phyloP scores from a whole-genome alignment of 768 basidiomycete genomes.

The Strobilomyces confusus region DNA sequence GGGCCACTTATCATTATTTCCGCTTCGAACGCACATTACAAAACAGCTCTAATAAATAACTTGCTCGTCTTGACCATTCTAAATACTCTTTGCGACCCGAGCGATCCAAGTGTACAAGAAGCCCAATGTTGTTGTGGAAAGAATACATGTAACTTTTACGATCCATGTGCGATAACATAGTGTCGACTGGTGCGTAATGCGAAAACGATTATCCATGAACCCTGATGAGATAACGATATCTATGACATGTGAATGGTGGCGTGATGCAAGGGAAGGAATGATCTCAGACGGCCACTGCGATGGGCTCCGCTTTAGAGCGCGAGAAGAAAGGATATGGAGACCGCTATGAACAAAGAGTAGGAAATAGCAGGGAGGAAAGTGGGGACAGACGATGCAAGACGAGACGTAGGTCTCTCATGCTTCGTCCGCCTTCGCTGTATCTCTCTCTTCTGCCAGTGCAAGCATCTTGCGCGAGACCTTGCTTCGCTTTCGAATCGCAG shows the following conservation, averaged over 20 bases:
- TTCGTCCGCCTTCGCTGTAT: background rate
- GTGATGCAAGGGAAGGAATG: background rate
- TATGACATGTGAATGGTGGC: background rate
- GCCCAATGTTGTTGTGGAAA: too few relatives aligned
- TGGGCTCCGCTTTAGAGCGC: background rate
- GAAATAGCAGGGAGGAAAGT: too few relatives aligned
- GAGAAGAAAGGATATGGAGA: background rate
- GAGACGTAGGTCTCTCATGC: background rate
- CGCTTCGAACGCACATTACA: too few relatives aligned
- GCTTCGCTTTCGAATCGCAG: slow-evolving; percentile 30
- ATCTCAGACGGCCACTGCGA: background rate
- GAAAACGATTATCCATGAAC: background rate
- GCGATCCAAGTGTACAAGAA: too few relatives aligned
- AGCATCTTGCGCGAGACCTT: slow-evolving; percentile 25
- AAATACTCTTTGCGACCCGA: too few relatives aligned
- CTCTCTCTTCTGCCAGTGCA: slow-evolving; percentile 9
- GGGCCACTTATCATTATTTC: too few relatives aligned
- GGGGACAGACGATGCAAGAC: too few relatives aligned
- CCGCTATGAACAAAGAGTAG: too few relatives aligned
- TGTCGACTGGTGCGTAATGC: background rate
- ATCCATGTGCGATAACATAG: background rate
- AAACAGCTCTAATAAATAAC: too few relatives aligned
- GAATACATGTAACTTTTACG: background rate
- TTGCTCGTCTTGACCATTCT: too few relatives aligned
- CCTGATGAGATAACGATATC: background rate